Evolutionary conservation across 768 basidiomycete genomes (phyloP).

Genomic region (Mycena rebaudengoi): DNA sequence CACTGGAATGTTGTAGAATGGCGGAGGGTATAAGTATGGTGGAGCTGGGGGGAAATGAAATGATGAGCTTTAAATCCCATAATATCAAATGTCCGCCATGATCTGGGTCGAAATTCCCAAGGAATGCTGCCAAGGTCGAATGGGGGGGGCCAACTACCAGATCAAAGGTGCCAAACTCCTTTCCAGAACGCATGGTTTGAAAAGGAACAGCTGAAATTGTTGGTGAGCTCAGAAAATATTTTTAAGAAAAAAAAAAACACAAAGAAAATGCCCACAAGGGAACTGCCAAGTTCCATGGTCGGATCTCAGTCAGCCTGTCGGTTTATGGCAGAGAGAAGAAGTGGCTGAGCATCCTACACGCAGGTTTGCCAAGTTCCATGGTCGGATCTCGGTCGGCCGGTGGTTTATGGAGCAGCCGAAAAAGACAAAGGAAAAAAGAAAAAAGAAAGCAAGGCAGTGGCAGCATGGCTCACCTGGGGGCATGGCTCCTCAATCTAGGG

Average conservation of each 20-base stretch:
- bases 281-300: not conserved
- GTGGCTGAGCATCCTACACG: too few species aligned
- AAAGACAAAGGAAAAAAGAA: too few species aligned
- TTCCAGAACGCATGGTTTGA: not conserved
- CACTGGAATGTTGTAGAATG: slow-evolving; percentile 33
- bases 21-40: slow-evolving; percentile 40
- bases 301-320: too few species aligned
- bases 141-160: slow-evolving; percentile 22
- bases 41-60: slow-evolving; percentile 32
- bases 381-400: too few species aligned
- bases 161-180: not conserved
- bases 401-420: too few species aligned
- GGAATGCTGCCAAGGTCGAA: slow-evolving; percentile 36
- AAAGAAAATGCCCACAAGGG: not conserved
- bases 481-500: too few species aligned
- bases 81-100: slow-evolving; percentile 42
- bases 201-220: not conserved
- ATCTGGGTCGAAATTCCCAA: slow-evolving; percentile 35
- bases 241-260: not conserved
- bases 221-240: not conserved
- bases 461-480: too few species aligned
- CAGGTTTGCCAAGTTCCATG: not conserved
- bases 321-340: not conserved
- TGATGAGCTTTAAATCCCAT: slow-evolving; percentile 32
- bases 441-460: too few species aligned